Conservation (phyloP, 768 basidiomycete species). For the Boletellus emodensis region DNA sequence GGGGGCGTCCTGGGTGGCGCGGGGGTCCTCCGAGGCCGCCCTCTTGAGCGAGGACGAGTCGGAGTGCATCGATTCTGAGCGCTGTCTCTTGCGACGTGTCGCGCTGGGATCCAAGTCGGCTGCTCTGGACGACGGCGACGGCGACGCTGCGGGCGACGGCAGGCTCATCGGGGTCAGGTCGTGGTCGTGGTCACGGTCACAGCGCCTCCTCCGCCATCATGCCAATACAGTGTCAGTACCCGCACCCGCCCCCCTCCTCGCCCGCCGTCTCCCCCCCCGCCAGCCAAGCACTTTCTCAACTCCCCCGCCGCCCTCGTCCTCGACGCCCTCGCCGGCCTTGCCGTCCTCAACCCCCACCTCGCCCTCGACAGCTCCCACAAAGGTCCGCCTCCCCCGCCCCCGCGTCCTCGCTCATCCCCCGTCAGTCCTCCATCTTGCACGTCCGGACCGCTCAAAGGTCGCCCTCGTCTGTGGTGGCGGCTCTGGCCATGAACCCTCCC, state of each 20-base stretch:
- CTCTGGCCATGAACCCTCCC: constrained; percentile 88
- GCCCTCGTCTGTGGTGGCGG: constrained; percentile 82
- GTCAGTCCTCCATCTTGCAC: constrained; percentile 58
- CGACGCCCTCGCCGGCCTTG: constrained; percentile 74
- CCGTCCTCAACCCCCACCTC: constrained; percentile 65
- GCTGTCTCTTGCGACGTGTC: constrained; percentile 60
- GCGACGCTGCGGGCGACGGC: constrained; percentile 40
- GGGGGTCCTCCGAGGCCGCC: constrained; percentile 63
- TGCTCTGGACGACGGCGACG: constrained; percentile 34
- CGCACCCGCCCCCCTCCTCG: too few relatives aligned
- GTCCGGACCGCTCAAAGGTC: constrained; percentile 61
- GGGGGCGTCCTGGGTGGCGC: constrained; percentile 16
- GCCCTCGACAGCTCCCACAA: constrained; percentile 67
- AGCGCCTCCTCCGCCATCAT: too few relatives aligned
- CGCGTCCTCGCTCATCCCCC: background rate
- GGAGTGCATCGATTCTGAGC: constrained; percentile 73
- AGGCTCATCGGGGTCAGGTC: constrained; percentile 37
- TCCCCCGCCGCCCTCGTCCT: constrained; percentile 63
- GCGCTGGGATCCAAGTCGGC: constrained; percentile 32
- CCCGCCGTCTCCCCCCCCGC: too few relatives aligned
- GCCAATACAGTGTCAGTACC: too few relatives aligned
- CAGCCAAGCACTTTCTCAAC: constrained; percentile 75
- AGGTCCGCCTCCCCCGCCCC: constrained; percentile 40
- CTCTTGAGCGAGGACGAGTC: constrained; percentile 77
- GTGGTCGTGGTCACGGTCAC: background rate